These are phyloP conservation scores for Yamadazyma sp. DNA, from an alignment of 805 yeast genomes.

Conservation along the genomic window DNA sequence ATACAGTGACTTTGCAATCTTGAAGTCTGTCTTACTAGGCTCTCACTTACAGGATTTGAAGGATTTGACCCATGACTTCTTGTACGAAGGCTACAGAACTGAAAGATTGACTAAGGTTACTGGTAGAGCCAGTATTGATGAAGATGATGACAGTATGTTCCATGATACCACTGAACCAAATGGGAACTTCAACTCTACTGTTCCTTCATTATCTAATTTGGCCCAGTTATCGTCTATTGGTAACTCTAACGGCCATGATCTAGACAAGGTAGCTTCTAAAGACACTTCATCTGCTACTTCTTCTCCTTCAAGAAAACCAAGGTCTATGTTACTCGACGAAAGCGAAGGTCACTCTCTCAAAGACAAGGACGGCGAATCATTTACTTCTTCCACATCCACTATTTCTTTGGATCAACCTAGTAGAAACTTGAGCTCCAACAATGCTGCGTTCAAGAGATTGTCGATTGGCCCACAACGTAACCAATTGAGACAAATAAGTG, in stretches of 20 bases:
- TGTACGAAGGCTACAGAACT: constrained; percentile 79
- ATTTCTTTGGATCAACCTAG: constrained; percentile 25
- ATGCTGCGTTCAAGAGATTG: constrained; percentile 41
- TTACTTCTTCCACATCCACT: constrained; percentile 32
- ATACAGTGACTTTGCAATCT: constrained; percentile 52
- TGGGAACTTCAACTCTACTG: constrained; percentile 12
- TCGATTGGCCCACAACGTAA: constrained; percentile 52
- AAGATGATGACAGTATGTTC: constrained; percentile 27
- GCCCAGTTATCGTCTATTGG: constrained; percentile 48
- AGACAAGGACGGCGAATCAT: constrained; percentile 26
- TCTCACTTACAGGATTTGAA: constrained; percentile 81
- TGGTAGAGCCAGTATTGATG: constrained; percentile 30
- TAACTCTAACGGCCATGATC: constrained; percentile 17
- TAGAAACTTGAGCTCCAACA: constrained; percentile 22
- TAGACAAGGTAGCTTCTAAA: constrained; percentile 9
- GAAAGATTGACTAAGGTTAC: constrained; percentile 66
- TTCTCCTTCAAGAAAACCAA: constrained; percentile 22
- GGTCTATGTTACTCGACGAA: constrained; percentile 37
- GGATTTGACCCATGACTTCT: constrained; percentile 73
- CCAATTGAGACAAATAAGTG: constrained; percentile 74
- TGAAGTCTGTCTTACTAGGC: constrained; percentile 73
- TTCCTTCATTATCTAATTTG: constrained; percentile 62
- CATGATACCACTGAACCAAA: constrained; percentile 26
- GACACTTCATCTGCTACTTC: constrained; percentile 22
- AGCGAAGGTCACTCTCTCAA: constrained; percentile 20